Evolutionary conservation across 2,329 filamentous ascomycete species (phyloP).

Genomic region (Penicillium sclerotigenum): DNA sequence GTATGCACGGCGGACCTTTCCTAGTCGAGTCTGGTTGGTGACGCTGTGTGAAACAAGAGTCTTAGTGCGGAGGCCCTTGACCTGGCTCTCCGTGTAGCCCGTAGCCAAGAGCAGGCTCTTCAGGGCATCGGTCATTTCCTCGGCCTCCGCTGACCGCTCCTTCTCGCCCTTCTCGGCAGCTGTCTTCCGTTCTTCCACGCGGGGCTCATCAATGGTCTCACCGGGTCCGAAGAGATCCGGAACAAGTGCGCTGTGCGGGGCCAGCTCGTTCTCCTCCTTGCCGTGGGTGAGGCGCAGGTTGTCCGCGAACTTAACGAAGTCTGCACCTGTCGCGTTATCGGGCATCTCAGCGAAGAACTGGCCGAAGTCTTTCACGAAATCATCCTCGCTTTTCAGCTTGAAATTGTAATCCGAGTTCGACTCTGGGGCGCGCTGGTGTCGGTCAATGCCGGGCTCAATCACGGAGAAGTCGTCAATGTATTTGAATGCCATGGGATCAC

Average conservation of each 20-base stretch:
- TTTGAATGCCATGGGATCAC: constrained; percentile 67
- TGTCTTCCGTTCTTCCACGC: constrained; percentile 24
- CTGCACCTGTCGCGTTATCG: constrained; percentile 46
- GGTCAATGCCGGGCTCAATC: constrained; percentile 75
- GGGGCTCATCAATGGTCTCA: constrained; percentile 34
- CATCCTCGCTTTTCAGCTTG: constrained; percentile 60
- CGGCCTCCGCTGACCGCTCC: constrained; percentile 27
- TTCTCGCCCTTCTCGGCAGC: constrained; percentile 29
- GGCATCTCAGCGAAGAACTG: constrained; percentile 49
- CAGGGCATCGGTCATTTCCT: constrained; percentile 41
- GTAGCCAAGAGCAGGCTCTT: constrained; percentile 56
- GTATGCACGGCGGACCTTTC: constrained; percentile 79
- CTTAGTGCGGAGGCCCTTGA: constrained; percentile 62
- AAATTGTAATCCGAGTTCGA: constrained; percentile 56
- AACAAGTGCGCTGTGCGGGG: constrained; percentile 49
- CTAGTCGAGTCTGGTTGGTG: constrained; percentile 90
- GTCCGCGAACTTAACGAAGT: constrained; percentile 45
- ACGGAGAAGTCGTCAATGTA: constrained; percentile 82
- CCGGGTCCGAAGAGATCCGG: constrained; percentile 51
- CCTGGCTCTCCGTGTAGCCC: constrained; percentile 49
- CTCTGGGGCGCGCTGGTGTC: constrained; percentile 53
- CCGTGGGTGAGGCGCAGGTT: constrained; percentile 51
- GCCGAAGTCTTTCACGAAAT: constrained; percentile 60
- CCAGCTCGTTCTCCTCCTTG: constrained; percentile 49
- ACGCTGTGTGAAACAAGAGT: constrained; percentile 71